A percentile compares a stretch with the other conserved stretches of the same genome.
Conservation (phyloP, 75 land plant species). For the Gnetum montanum region DNA sequence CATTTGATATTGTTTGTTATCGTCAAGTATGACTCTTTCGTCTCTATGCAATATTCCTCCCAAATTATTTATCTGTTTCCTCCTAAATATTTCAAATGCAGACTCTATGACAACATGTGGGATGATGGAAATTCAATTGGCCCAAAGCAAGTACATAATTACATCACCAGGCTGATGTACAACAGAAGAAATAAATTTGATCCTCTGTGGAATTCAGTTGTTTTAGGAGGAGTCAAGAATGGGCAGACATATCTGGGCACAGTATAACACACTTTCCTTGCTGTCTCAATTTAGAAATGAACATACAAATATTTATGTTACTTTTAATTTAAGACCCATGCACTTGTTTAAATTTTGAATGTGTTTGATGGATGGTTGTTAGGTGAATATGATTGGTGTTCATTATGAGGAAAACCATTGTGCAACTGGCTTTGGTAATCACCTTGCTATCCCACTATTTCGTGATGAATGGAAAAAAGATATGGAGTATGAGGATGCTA, state of each 20-base stretch:
- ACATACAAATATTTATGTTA: too few relatives aligned
- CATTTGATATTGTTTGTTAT: too few relatives aligned
- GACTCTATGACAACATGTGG: conserved; percentile 87
- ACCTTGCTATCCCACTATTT: conserved; percentile 82
- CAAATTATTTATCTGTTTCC: neutral
- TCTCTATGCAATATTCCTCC: neutral
- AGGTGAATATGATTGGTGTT: conserved; percentile 94
- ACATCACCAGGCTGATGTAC: conserved; percentile 77
- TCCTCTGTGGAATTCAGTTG: conserved; percentile 83
- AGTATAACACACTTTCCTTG: conserved; percentile 25
- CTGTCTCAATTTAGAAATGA: neutral
- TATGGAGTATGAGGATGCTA: conserved; percentile 80
- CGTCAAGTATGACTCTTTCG: neutral
- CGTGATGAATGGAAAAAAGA: conserved; percentile 81
- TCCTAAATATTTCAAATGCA: conserved; percentile 10
- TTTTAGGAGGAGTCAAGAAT: conserved; percentile 79
- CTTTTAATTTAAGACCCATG: neutral
- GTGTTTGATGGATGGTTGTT: conserved; percentile 3
- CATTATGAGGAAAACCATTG: conserved; percentile 85
- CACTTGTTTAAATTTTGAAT: neutral
- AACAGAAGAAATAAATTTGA: conserved; percentile 86
- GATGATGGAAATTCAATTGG: conserved; percentile 92
- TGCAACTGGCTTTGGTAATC: conserved; percentile 92
- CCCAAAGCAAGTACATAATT: conserved; percentile 78
- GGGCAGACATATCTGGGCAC: conserved; percentile 77